phyloP scores from a whole-genome alignment of 2,329 filamentous ascomycete species.

The Fonsecaea monophora region DNA sequence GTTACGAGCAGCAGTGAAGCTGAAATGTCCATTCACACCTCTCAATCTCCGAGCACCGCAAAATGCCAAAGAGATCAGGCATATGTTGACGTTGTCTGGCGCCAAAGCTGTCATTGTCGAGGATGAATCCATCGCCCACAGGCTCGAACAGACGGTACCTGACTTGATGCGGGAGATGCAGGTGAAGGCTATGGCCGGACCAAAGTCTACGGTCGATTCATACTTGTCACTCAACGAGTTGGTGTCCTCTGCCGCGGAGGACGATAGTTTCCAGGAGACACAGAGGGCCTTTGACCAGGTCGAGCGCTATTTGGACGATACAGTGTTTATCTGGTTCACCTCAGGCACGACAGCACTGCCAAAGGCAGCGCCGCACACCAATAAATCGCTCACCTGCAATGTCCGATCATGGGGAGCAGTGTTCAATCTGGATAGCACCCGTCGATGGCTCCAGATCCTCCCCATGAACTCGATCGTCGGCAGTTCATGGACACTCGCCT shows the following conservation, averaged over 20 bases:
- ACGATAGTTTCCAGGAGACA: not conserved
- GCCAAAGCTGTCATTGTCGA: conserved; percentile 21
- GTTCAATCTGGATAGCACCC: conserved; percentile 5
- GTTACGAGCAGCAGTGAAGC: conserved; percentile 9
- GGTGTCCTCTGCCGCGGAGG: not conserved
- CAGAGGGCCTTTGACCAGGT: not conserved
- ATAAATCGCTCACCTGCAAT: conserved; percentile 14
- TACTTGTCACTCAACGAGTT: conserved; percentile 7
- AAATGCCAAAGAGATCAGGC: conserved; percentile 17
- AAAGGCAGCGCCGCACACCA: conserved; percentile 22
- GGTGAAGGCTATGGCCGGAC: conserved; percentile 12
- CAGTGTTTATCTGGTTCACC: conserved; percentile 23
- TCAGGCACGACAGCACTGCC: conserved; percentile 24
- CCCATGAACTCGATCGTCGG: conserved; percentile 28
- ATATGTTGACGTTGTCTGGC: conserved; percentile 9
- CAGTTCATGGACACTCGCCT: conserved; percentile 24
- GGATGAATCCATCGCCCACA: not conserved
- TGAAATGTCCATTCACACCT: conserved; percentile 23
- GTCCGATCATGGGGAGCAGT: conserved; percentile 19
- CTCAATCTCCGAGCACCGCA: conserved; percentile 6
- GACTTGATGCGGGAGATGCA: conserved; percentile 23
- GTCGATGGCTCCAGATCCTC: conserved; percentile 22
- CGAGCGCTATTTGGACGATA: conserved; percentile 11
- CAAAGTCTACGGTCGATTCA: no score
- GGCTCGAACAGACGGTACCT: conserved; percentile 11